Base-by-base conservation (phyloP, 306 rosid species). In the Lablab purpureus region DNA sequence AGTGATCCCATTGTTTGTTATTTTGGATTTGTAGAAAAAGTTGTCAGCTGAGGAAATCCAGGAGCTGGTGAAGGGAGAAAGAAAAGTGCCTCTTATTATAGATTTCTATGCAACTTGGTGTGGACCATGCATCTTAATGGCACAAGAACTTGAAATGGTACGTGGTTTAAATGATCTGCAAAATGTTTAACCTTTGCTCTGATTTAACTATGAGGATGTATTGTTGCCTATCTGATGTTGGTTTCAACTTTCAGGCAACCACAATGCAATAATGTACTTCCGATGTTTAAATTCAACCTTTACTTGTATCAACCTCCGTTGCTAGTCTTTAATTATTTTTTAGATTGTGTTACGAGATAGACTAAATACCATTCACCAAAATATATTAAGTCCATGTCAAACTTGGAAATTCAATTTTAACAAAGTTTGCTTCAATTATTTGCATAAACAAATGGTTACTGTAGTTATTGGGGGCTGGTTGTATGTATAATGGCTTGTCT, bases 91-190 rank as follows among this genome's bases (percentile, higher is more conserved):
- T 54, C 87, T 95, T 80, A 81, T 95, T 30, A 90, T 92, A 79
- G 97, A 91, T 88, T 95, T 95, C 77, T 95, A 79, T 75, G 98
- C 99, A 23, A 92, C 98, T 14, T 95, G 99, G 99, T 95, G 98
- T 73, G 98, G 97, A 37, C 99, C 98, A 30, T 95, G 98, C 81
- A 90, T 95, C 68, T 84, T 95, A 71, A 92, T 92, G 98, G 98
- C 99, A 74, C 98, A 91, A 90, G 99, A 92, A 89, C 96, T 95
- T 63, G 97, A 92, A 87, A 95, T 87, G 96, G 99, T 95, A 92
- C 73, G 83, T 52, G 81, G 80, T 64, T 65, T 55, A 17, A 17
- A 32, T 50, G 43, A 64, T 74, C 43, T 43, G 7, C 32, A 62
- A 56, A 18, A 52, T 67, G 55, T 17, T 67, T 67, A 30, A 37